A percentile compares a stretch with the other conserved stretches of the same genome.
Evolutionary conservation across 1,284 basidiomycete species (phyloP).

Genomic region (Trichosporon sp.): DNA sequence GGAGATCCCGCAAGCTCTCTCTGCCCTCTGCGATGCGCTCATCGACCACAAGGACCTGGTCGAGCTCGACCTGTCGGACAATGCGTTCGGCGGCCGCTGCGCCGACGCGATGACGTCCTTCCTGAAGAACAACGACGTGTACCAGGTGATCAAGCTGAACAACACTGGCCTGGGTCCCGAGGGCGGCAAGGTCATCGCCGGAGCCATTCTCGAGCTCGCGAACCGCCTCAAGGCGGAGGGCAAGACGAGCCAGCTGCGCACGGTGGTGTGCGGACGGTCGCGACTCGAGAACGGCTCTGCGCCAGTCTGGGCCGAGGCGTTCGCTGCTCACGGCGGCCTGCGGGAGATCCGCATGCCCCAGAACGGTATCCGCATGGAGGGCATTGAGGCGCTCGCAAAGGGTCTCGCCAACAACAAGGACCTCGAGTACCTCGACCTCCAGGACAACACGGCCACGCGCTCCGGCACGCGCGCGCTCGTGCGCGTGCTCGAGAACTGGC

Average conservation of each 20-base stretch:
- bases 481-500: slow-evolving; percentile 64
- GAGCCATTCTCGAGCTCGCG: slow-evolving; percentile 75
- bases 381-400: slow-evolving; percentile 71
- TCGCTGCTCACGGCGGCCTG: slow-evolving; percentile 69
- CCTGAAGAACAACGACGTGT: slow-evolving; percentile 69
- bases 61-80: slow-evolving; percentile 89
- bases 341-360: slow-evolving; percentile 88
- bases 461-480: slow-evolving; percentile 72
- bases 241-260: slow-evolving; percentile 63
- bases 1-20: slow-evolving; percentile 87
- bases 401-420: slow-evolving; percentile 67
- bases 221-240: slow-evolving; percentile 62
- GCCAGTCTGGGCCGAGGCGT: slow-evolving; percentile 76
- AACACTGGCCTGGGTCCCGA: slow-evolving; percentile 96
- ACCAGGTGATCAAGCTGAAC: slow-evolving; percentile 82
- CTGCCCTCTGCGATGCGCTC: slow-evolving; percentile 81
- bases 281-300: slow-evolving; percentile 89
- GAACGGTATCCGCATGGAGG: slow-evolving; percentile 94
- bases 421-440: slow-evolving; percentile 78
- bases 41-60: slow-evolving; percentile 71
- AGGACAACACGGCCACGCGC: slow-evolving; percentile 88
- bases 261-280: slow-evolving; percentile 89
- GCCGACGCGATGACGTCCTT: slow-evolving; percentile 92
- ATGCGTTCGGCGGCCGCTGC: slow-evolving; percentile 92
- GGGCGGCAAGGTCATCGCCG: slow-evolving; percentile 79